These are phyloP conservation scores for Aspergillus indologenus DNA, from an alignment of 495 filamentous ascomycete species.

Conservation along the genomic window DNA sequence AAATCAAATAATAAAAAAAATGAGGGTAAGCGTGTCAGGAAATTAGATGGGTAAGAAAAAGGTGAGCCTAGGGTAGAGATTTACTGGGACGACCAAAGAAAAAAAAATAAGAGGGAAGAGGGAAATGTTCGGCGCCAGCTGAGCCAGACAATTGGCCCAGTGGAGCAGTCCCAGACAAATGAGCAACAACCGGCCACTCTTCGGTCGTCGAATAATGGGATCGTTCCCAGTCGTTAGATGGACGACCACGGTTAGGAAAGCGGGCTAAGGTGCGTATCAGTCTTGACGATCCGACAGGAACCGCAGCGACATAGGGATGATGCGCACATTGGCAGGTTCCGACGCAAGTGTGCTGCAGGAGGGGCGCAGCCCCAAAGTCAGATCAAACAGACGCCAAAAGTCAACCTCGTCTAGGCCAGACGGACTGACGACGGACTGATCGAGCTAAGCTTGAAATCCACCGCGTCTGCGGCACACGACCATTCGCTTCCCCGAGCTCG, in stretches of 20 bases:
- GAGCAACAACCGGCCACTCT: constrained; percentile 20
- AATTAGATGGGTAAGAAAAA: constrained; percentile 13
- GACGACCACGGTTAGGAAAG: constrained; percentile 33
- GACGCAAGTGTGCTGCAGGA: constrained; percentile 42
- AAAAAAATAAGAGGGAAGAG: constrained; percentile 14
- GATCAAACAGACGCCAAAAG: constrained; percentile 27
- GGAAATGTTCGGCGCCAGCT: neutral
- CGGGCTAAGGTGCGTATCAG: constrained; percentile 27
- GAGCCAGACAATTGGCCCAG: constrained; percentile 22
- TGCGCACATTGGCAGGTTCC: constrained; percentile 43
- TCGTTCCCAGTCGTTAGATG: constrained; percentile 20
- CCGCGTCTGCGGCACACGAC: constrained; percentile 28
- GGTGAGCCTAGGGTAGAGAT: constrained; percentile 16
- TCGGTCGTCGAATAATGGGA: constrained; percentile 19
- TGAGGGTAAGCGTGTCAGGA: neutral
- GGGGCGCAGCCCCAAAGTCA: constrained; percentile 27
- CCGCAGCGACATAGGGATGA: constrained; percentile 31
- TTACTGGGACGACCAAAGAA: constrained; percentile 16
- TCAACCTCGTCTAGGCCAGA: constrained; percentile 22
- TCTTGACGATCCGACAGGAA: constrained; percentile 31
- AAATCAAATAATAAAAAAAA: neutral
- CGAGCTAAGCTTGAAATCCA: constrained; percentile 26
- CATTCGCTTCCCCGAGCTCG: constrained; percentile 22
- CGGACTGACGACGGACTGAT: constrained; percentile 20
- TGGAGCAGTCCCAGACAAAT: constrained; percentile 26